Base-by-base conservation (phyloP, 2,329 filamentous ascomycete species). In the Sordariomycetes sp. region DNA sequence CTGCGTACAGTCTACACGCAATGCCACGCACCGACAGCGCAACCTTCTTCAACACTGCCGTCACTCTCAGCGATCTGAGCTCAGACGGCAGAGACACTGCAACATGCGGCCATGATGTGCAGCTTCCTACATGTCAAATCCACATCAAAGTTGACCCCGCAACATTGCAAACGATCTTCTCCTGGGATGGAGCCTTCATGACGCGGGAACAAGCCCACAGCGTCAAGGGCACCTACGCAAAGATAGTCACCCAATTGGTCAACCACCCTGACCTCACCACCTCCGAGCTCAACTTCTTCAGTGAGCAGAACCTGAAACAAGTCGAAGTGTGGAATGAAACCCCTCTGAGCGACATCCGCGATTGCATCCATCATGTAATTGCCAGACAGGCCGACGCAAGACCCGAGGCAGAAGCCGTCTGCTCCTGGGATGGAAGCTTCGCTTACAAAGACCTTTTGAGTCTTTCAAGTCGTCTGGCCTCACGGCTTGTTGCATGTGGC, bases 241-340 rank as follows among this genome's bases (percentile, higher is more conserved):
- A 63, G 36, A 61, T 70, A 3, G 54, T 75, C 23, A 48, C 56
- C 14, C 53, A 61, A 12, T 57, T 69, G 0, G 34, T 66, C 17
- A 52, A 53, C 5, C 42, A 48, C 8, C 60, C 61, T 1, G 54
- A 60, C 20, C 54, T 48, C 21, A 50, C 54, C 4, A 46, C 71
- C 27, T 61, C 55, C 27, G 46, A 64, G 12, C 50, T 71, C 29
- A 58, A 66, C 45, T 55, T 61, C 6, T 70, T 72, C 43, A 70
- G 60, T 14, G 61, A 69, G 35, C 55, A 60, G 9, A 70, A 76
- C 42, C 61, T 66, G 43, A 55, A 59, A 3, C 68, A 72, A 41
- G 61, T 76, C 14, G 42, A 66, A 17, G 21, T 8, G 3, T 48
- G 42, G 42, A 46, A 48, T 23, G 36, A 17, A 23, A 39, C 16